Percentiles rank a stretch among this genome's conserved stretches.
These are phyloP conservation scores for Lactuca saligna DNA, from an alignment of 129 eudicot species.

Conservation along the genomic window DNA sequence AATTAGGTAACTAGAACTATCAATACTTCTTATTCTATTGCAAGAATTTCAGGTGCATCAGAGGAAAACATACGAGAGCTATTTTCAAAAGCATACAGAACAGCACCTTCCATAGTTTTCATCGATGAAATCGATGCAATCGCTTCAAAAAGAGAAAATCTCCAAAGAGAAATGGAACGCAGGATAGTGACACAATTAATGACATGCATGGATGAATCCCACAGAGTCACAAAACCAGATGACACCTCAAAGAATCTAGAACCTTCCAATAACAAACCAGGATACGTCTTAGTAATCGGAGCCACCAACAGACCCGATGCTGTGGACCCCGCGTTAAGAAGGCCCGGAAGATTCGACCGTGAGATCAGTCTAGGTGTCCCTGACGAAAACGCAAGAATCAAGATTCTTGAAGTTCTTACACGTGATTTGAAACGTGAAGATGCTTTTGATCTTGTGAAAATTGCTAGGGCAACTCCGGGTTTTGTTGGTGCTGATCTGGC, in stretches of 20 bases:
- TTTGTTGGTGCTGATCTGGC: constrained; percentile 85
- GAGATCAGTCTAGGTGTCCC: constrained; percentile 86
- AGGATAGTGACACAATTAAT: constrained; percentile 85
- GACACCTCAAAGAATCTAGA: constrained; percentile 33
- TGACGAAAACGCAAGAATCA: constrained; percentile 73
- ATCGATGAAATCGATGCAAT: constrained; percentile 96
- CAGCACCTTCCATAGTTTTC: constrained; percentile 92
- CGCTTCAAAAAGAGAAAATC: constrained; percentile 90
- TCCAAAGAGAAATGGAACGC: constrained; percentile 43
- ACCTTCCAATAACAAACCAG: constrained; percentile 40
- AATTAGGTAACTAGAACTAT: too few relatives aligned
- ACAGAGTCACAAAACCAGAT: constrained; percentile 39
- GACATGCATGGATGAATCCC: constrained; percentile 93
- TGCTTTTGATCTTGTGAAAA: constrained; percentile 56
- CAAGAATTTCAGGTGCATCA: constrained; percentile 68
- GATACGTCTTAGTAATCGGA: constrained; percentile 81
- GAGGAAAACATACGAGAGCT: constrained; percentile 88
- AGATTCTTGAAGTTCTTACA: constrained; percentile 71
- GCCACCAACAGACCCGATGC: constrained; percentile 98
- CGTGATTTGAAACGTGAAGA: constrained; percentile 61
- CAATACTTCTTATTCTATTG: not conserved
- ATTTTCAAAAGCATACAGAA: constrained; percentile 83
- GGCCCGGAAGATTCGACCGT: constrained; percentile 86
- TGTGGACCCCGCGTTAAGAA: constrained; percentile 85
- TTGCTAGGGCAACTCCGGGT: constrained; percentile 75